Evolutionary conservation across 2,329 filamentous ascomycete genomes (phyloP).

Genomic region (Pseudopyrenochaeta lycopersici): DNA sequence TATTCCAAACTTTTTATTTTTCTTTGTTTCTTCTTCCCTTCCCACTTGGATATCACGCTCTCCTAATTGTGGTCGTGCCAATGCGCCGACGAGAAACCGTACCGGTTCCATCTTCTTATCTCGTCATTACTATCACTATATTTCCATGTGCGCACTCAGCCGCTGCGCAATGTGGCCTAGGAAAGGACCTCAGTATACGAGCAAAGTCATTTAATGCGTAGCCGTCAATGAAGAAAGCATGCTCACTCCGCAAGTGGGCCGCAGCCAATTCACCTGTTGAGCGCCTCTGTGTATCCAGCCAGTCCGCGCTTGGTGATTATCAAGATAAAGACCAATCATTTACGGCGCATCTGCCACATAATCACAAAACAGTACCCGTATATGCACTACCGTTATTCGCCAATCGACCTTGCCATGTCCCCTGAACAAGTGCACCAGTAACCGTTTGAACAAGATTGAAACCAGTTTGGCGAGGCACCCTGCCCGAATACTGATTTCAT

Average conservation of each 20-base stretch:
- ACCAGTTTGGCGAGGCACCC: constrained; percentile 19
- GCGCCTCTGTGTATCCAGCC: constrained; percentile 27
- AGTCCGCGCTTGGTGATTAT: constrained; percentile 19
- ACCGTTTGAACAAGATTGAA: constrained; percentile 13
- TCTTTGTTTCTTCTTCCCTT: too few relatives aligned
- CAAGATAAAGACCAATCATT: constrained; percentile 37
- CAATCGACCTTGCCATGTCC: constrained; percentile 27
- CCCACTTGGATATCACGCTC: constrained; percentile 26
- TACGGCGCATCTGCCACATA: constrained; percentile 44
- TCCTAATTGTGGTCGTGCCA: constrained; percentile 29
- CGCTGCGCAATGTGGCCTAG: constrained; percentile 32
- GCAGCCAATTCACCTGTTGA: constrained; percentile 29
- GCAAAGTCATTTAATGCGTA: constrained; percentile 46
- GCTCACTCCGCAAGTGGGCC: constrained; percentile 28
- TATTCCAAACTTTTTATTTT: constrained; percentile 31
- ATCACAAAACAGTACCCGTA: constrained; percentile 29
- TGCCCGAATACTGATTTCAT: constrained; percentile 17
- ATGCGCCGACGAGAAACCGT: constrained; percentile 21
- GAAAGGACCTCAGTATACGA: constrained; percentile 41
- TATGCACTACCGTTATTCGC: constrained; percentile 48
- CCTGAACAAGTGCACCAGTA: constrained; percentile 18
- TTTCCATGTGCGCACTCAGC: constrained; percentile 26
- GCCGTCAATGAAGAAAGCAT: constrained; percentile 33
- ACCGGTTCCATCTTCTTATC: constrained; percentile 22
- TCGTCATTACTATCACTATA: constrained; percentile 30